Percentiles rank a stretch among this genome's conserved stretches.
Conservation (phyloP, 2,329 filamentous ascomycete genomes). For the Trichoderma sp. region DNA sequence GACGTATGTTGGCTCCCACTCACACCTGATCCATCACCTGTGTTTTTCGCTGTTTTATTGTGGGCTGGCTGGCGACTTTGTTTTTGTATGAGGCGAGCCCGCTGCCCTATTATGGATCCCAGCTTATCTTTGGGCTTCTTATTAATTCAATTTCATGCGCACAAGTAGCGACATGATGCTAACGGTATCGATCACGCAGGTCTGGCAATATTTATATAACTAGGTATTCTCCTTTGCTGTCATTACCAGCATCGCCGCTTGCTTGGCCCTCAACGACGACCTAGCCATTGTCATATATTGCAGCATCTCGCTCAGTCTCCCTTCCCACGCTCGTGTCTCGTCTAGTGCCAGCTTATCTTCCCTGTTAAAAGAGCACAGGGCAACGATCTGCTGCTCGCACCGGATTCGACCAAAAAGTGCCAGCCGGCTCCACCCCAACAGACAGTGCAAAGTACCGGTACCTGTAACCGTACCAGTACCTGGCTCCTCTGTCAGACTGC, state of each 20-base stretch:
- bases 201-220: neutral
- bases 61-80: slow-evolving; percentile 8
- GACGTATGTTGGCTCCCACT: slow-evolving; percentile 19
- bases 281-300: slow-evolving; percentile 11
- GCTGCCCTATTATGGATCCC: slow-evolving; percentile 23
- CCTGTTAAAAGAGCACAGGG: neutral
- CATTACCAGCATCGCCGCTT: neutral
- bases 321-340: neutral
- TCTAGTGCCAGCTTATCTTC: neutral
- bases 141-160: slow-evolving; percentile 4
- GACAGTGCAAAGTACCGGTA: neutral
- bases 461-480: slow-evolving; percentile 1
- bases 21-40: slow-evolving; percentile 22
- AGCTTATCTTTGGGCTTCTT: slow-evolving; percentile 15
- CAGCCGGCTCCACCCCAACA: neutral
- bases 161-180: slow-evolving; percentile 14
- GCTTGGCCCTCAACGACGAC: neutral
- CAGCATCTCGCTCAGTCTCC: slow-evolving; percentile 11
- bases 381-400: slow-evolving; percentile 13
- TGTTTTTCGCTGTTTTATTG: slow-evolving; percentile 13
- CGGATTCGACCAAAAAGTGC: slow-evolving; percentile 19
- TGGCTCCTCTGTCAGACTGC: neutral
- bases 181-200: slow-evolving; percentile 13
- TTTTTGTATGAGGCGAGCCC: slow-evolving; percentile 2
- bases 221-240: neutral